A percentile compares a stretch with the other conserved stretches of the same genome.
phyloP scores from a whole-genome alignment of 805 yeast species.

The Myxozyma mucilagina region DNA sequence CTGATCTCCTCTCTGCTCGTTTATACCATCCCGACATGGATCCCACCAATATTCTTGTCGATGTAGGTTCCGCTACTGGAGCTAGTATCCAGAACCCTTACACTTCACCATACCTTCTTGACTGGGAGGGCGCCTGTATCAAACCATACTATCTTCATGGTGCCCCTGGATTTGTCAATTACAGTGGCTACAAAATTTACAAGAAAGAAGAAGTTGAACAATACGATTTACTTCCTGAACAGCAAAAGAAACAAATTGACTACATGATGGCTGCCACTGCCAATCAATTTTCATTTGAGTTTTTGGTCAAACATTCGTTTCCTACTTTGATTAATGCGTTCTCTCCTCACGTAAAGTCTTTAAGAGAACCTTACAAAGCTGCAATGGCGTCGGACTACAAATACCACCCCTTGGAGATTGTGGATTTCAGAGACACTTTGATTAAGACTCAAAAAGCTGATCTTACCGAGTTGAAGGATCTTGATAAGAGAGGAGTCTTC shows the following conservation, averaged over 20 bases:
- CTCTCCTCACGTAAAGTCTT: constrained; percentile 69
- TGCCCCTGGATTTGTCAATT: constrained; percentile 81
- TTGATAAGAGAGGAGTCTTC: constrained; percentile 58
- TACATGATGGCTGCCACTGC: constrained; percentile 88
- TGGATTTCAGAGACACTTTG: constrained; percentile 39
- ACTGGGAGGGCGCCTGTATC: constrained; percentile 77
- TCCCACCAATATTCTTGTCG: constrained; percentile 76
- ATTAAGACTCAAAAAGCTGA: constrained; percentile 38
- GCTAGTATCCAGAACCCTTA: constrained; percentile 12
- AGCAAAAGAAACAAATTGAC: constrained; percentile 75
- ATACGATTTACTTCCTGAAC: constrained; percentile 63
- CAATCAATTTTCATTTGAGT: constrained; percentile 88
- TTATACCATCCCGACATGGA: constrained; percentile 80
- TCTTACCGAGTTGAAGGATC: constrained; percentile 28
- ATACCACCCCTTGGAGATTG: constrained; percentile 44
- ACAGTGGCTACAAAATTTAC: constrained; percentile 86
- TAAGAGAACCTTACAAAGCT: constrained; percentile 38
- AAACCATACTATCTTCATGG: constrained; percentile 79
- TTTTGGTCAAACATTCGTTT: constrained; percentile 61
- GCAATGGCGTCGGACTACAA: constrained; percentile 27
- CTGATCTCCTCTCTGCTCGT: constrained; percentile 69
- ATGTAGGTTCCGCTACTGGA: constrained; percentile 33
- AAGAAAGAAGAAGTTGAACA: constrained; percentile 73
- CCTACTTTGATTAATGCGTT: constrained; percentile 76
- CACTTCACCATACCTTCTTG: constrained; percentile 56